These are phyloP conservation scores for Neurospora sp. DNA, from an alignment of 495 filamentous ascomycete species.

Conservation along the genomic window DNA sequence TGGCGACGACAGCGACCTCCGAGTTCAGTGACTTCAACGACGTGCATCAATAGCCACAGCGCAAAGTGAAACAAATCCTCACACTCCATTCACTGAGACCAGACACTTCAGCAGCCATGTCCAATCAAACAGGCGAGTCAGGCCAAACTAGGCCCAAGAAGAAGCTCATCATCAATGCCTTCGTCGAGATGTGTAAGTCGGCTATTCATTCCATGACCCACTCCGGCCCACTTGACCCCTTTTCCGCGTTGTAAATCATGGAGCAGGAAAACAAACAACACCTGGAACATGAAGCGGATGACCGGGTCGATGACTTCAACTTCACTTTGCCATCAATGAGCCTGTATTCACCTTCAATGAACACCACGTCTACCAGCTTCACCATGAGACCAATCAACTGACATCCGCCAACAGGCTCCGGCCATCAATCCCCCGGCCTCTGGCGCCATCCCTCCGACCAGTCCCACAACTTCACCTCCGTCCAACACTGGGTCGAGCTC, in stretches of 20 bases:
- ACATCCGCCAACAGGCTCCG: conserved; percentile 30
- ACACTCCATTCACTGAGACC: neutral
- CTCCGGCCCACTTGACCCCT: neutral
- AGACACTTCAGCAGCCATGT: neutral
- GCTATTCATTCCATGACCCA: neutral
- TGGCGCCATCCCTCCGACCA: conserved; percentile 49
- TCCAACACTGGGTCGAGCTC: conserved; percentile 46
- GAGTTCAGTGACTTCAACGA: neutral
- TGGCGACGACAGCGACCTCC: neutral
- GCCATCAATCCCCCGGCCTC: conserved; percentile 54
- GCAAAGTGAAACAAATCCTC: neutral
- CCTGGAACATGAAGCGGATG: neutral
- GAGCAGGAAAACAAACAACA: neutral
- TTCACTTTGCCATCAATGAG: neutral
- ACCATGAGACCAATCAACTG: neutral
- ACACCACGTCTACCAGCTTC: neutral
- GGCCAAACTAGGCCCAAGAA: conserved; percentile 31
- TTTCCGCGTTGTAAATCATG: neutral
- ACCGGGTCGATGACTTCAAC: neutral
- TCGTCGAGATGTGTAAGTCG: conserved; percentile 44
- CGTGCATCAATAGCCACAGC: neutral
- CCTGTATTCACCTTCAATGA: neutral
- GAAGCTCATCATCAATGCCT: conserved; percentile 54
- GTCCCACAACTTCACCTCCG: conserved; percentile 40
- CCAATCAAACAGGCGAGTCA: neutral